Base-by-base conservation (phyloP, 2,329 filamentous ascomycete species). In the Paramyrothecium sp. region DNA sequence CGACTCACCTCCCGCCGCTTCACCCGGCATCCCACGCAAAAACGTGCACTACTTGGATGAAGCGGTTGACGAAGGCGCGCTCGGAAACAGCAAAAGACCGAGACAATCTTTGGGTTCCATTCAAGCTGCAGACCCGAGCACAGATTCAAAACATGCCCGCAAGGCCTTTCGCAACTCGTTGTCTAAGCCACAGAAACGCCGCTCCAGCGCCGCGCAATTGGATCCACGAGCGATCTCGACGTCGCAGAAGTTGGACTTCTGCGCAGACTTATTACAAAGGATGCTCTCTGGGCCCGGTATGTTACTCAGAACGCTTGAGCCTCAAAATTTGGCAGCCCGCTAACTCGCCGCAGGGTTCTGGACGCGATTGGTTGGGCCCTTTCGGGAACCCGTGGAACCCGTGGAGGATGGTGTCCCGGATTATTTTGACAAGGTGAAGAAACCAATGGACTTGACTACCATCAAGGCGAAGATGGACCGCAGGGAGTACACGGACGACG, bases 351-450 rank as follows among this genome's bases (percentile, higher is more conserved):
- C 10, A 86, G 84, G 85, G 7, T 88, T 85, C 68, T 88, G 85
- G 85, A 88, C 85, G 0, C 81, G 85, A n/a, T 76, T 87, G 0
- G 84, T 88, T 3, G 83, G 83, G 0, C 83, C 84, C 0, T 88
- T 88, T 69, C 80, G 79, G 49, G 79, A 87, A 22, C 80, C 85
- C 0, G 85, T 88, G 7, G 78, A 85, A 57, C 84, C 85, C 1
- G 65, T 72, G 3, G 74, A 77, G 41, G 83, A 88, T 61, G 81
- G 80, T 19, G 82, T 87, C 2, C 84, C 84, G 2, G 84, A 87
- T 65, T 88, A 88, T 69, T 73, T 85, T 21, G 78, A 83, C 12
- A 85, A 86, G 65, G 73, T 88, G 57, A 83, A 81, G 70, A 77
- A 74, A 52, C 85, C 85, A 0, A 88, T 88, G 84, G 84, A 87